phyloP scores from a whole-genome alignment of 768 basidiomycete genomes.

The Leucosporidium yakuticum region DNA sequence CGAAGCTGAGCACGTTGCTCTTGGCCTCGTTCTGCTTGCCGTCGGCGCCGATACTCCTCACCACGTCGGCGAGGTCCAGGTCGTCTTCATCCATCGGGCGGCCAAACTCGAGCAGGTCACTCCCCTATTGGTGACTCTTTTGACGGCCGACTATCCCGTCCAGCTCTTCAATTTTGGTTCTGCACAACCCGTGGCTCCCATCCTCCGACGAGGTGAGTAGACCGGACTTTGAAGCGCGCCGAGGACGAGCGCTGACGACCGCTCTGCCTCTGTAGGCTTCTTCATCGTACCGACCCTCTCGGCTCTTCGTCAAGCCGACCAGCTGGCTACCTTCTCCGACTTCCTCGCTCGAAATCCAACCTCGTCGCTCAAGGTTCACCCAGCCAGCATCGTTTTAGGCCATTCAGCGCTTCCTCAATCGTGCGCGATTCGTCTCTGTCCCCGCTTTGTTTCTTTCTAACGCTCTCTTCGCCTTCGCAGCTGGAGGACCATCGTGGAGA shows the following conservation, averaged over 20 bases:
- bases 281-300: neutral
- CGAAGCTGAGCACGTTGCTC: slow-evolving; percentile 11
- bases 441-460: too few relatives aligned
- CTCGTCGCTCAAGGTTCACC: slow-evolving; percentile 4
- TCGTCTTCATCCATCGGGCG: slow-evolving; percentile 23
- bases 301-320: slow-evolving; percentile 1
- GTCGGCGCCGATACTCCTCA: slow-evolving; percentile 13
- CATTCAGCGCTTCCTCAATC: neutral
- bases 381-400: neutral
- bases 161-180: slow-evolving; percentile 24
- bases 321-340: slow-evolving; percentile 8
- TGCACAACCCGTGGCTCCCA: neutral
- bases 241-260: neutral
- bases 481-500: neutral
- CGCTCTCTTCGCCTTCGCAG: neutral
- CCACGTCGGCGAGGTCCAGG: slow-evolving; percentile 5
- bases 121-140: too few relatives aligned
- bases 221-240: neutral
- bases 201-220: slow-evolving; percentile 11
- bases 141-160: neutral
- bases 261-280: slow-evolving; percentile 8
- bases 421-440: too few relatives aligned
- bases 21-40: slow-evolving; percentile 16
- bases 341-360: neutral
- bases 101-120: neutral